Percentiles rank a stretch among this genome's conserved stretches.
These are phyloP conservation scores for Macaranga tanarius DNA, from an alignment of 441 rosid species.

Conservation along the genomic window DNA sequence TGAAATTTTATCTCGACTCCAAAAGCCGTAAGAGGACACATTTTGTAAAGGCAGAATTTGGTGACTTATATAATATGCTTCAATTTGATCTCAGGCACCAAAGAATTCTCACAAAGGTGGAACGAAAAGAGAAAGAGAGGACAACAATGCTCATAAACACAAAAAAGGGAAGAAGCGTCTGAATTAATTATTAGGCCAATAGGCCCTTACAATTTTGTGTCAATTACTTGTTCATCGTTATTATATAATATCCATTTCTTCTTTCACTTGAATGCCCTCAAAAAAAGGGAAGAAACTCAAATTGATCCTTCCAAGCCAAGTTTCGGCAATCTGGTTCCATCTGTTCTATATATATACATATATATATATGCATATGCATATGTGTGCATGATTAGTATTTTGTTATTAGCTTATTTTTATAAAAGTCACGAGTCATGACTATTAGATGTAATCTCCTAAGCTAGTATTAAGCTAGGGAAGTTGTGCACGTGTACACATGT, in stretches of 20 bases:
- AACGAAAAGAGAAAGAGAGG: conserved; percentile 34
- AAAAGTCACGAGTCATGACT: no score
- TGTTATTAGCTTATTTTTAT: no score
- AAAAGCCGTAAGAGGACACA: neutral
- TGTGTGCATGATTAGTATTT: no score
- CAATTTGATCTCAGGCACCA: conserved; percentile 31
- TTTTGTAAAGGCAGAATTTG: neutral
- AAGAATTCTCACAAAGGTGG: conserved; percentile 39
- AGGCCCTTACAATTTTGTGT: conserved; percentile 20
- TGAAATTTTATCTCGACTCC: neutral
- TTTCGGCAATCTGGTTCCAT: no score
- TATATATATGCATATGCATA: no score
- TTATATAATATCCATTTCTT: neutral
- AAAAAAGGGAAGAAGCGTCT: conserved; percentile 34
- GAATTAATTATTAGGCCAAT: neutral
- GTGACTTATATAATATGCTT: neutral
- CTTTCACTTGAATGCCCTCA: neutral
- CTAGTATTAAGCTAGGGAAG: no score
- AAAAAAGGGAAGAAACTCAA: neutral
- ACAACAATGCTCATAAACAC: conserved; percentile 21
- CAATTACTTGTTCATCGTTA: neutral
- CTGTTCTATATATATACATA: no score
- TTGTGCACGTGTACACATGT: no score
- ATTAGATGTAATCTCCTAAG: no score
- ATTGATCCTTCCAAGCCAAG: neutral